Base-by-base conservation (phyloP, 805 yeast genomes). In the Tetrapisispora pingtungensis region DNA sequence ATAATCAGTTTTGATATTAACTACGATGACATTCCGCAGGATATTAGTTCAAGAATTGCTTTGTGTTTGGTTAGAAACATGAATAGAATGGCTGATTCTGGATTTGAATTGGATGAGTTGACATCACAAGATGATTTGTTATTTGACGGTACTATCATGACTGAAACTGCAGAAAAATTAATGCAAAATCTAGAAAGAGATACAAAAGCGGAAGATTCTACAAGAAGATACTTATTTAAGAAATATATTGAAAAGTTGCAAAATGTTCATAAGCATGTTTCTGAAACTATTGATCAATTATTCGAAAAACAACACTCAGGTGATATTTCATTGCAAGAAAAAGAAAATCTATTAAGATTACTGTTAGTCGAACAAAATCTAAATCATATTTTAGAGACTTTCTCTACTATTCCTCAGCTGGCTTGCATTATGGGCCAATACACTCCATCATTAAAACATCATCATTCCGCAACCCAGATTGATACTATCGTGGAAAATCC, bases 1-100 rank as follows among this genome's bases (percentile, higher is more conserved):
- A 65, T 89, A 38, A 75, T 79, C 42, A 77, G 80, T 14, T 63
- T 86, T 33, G 93, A 83, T 51, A 69, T 84, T 41, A 89, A 84
- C 53, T 72, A 72, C 46, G 79, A 72, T 18, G 63, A 70, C 18
- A 71, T 84, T 51, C 81, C 89, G 12, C 75, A 73, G 43, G 68
- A 72, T 41, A 72, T 81, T 50, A 78, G 76, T 54, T 84, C 87
- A 35, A 75, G 80, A 54, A 75, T 88, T 46, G 93, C 94, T 1
- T 71, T 84, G 36, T 80, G 83, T 53, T 75, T 93, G 40, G 80
- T 89, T 81, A 75, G 82, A 54, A 89, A 89, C 61, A 81, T 88
- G 81, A 87, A 82, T 53, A 62, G 67, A 33, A 69, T 73, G n/a
- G 64, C 81, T 44, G 64, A 66, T 36, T 51, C 64, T 10, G 57